These are phyloP conservation scores for Dictyostelium firmibasis DNA, from an alignment of 78 protist species.

Conservation along the genomic window DNA sequence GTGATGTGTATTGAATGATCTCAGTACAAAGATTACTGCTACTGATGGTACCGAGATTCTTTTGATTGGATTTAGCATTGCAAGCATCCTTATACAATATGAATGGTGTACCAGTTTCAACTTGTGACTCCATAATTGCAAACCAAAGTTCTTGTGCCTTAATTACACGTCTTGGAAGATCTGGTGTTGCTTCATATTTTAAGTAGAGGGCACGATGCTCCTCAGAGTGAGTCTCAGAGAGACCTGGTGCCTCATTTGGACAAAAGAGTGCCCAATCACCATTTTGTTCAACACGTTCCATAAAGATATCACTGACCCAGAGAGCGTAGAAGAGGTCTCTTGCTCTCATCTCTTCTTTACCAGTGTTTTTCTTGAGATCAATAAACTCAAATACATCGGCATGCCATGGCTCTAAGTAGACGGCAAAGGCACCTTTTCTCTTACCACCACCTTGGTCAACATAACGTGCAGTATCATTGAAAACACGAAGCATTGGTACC, in stretches of 20 bases:
- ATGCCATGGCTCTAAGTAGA: constrained; percentile 99
- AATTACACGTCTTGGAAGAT: constrained; percentile 77
- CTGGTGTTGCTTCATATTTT: constrained; percentile 91
- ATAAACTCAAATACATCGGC: constrained; percentile 96
- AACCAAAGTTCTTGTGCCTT: constrained; percentile 98
- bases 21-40: constrained; percentile 98
- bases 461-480: constrained; percentile 97
- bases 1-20: constrained; percentile 96
- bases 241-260: constrained; percentile 96
- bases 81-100: constrained; percentile 98
- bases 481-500: constrained; percentile 99
- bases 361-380: constrained; percentile 91
- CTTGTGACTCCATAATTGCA: constrained; percentile 96
- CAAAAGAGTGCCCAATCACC: constrained; percentile 97
- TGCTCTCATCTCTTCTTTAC: constrained; percentile 96
- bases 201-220: constrained; percentile 94
- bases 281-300: constrained; percentile 96
- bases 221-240: constrained; percentile 91
- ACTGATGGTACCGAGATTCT: constrained; percentile 97
- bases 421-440: constrained; percentile 98
- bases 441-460: constrained; percentile 99
- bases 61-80: constrained; percentile 97
- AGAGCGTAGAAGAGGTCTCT: constrained; percentile 98
- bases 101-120: constrained; percentile 99
- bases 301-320: constrained; percentile 99